Percentiles rank a stretch among this genome's conserved stretches.
These are phyloP conservation scores for Cladosporium colombiae DNA, from an alignment of 2,329 filamentous ascomycete genomes.

Conservation along the genomic window DNA sequence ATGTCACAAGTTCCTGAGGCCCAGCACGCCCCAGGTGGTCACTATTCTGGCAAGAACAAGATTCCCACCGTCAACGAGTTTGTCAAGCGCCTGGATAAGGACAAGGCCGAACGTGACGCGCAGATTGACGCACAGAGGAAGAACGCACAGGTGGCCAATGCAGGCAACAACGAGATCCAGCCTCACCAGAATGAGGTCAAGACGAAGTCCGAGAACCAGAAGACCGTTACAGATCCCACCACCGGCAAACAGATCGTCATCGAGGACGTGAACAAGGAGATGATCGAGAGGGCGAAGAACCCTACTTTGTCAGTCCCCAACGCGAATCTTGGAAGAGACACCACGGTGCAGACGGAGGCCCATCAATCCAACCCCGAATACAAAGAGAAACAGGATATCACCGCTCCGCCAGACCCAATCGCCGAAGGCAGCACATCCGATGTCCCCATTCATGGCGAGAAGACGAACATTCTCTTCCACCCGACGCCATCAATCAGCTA, in stretches of 20 bases:
- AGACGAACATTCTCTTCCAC: constrained; percentile 94
- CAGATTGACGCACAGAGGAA: constrained; percentile 62
- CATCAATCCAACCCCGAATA: constrained; percentile 77
- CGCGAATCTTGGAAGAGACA: constrained; percentile 76
- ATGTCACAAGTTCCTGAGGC: constrained; percentile 46
- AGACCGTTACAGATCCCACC: constrained; percentile 79
- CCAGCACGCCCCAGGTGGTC: constrained; percentile 54
- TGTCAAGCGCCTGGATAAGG: constrained; percentile 71
- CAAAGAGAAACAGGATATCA: constrained; percentile 81
- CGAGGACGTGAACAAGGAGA: constrained; percentile 72
- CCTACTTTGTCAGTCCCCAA: constrained; percentile 84
- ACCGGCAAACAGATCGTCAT: constrained; percentile 86
- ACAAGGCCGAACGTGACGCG: constrained; percentile 75
- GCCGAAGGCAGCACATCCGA: constrained; percentile 82
- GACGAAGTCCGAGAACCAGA: constrained; percentile 50
- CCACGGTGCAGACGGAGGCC: constrained; percentile 69
- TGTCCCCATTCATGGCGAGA: constrained; percentile 93
- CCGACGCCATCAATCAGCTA: constrained; percentile 88
- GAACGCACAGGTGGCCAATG: constrained; percentile 29
- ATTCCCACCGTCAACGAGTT: constrained; percentile 88
- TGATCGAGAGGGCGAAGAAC: constrained; percentile 69
- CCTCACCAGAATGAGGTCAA: constrained; percentile 51
- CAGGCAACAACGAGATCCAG: constrained; percentile 36
- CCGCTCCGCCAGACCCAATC: constrained; percentile 84
- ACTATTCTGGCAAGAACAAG: constrained; percentile 77